Percentiles rank a stretch among this genome's conserved stretches.
These are phyloP conservation scores for Chlorophyllum brunneum DNA, from an alignment of 768 basidiomycete genomes.

Conservation along the genomic window DNA sequence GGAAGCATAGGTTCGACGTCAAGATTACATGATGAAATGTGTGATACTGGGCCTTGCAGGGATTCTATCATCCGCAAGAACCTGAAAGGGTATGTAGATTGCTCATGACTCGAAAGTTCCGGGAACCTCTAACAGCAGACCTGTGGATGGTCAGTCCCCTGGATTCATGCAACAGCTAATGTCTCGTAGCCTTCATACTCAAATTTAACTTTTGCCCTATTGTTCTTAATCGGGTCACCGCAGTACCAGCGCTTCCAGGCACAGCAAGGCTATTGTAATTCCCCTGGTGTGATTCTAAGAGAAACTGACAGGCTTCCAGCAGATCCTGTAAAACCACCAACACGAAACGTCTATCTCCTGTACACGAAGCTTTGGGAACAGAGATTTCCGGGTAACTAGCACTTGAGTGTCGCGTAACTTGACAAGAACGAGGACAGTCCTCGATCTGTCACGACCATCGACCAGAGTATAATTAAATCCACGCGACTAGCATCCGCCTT, in stretches of 20 bases:
- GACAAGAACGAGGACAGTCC: not conserved
- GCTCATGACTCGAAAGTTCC: not conserved
- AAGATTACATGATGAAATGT: not conserved
- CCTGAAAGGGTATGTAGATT: not conserved
- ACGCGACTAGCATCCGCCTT: not conserved
- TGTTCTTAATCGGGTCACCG: not conserved
- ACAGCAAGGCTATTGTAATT: not conserved
- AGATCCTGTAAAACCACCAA: too few relatives aligned
- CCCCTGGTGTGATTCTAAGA: not conserved
- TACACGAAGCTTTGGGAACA: too few relatives aligned
- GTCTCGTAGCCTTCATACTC: constrained; percentile 3
- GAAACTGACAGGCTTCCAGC: not conserved
- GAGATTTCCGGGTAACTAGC: too few relatives aligned
- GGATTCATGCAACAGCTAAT: not conserved
- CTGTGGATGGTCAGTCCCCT: not conserved
- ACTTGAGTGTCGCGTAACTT: not conserved
- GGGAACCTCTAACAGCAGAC: not conserved
- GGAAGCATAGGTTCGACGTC: not conserved
- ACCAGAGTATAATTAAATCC: not conserved
- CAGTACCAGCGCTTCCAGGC: not conserved
- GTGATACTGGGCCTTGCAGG: not conserved
- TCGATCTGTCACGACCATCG: not conserved
- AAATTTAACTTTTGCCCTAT: not conserved
- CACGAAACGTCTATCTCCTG: too few relatives aligned
- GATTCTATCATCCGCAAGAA: not conserved